phyloP scores from a whole-genome alignment of 805 yeast genomes.

The Torulaspora maleeae region DNA sequence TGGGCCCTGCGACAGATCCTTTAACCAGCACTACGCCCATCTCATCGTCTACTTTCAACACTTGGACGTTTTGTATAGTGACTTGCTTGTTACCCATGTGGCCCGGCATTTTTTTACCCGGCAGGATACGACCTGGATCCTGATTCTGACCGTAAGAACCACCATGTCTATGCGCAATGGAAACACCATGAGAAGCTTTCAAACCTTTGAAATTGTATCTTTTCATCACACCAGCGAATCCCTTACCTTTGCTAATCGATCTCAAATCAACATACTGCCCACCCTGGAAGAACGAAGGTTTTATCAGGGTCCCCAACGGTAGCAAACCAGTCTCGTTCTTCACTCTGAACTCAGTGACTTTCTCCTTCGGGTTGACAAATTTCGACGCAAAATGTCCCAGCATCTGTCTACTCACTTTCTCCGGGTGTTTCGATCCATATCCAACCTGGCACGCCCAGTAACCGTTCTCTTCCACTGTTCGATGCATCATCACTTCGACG shows the following conservation, averaged over 20 bases:
- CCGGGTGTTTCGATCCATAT: slow-evolving; percentile 60
- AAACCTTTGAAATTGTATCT: slow-evolving; percentile 86
- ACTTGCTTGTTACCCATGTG: slow-evolving; percentile 78
- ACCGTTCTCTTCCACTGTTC: slow-evolving; percentile 69
- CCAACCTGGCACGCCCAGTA: slow-evolving; percentile 86
- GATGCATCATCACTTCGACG: slow-evolving; percentile 76
- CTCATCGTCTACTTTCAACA: slow-evolving; percentile 74
- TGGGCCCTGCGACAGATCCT: slow-evolving; percentile 91
- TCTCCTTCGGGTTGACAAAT: slow-evolving; percentile 75
- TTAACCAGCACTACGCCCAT: slow-evolving; percentile 77
- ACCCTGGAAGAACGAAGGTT: slow-evolving; percentile 74
- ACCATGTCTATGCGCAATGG: slow-evolving; percentile 87
- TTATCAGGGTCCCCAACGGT: slow-evolving; percentile 71
- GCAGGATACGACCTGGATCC: slow-evolving; percentile 91
- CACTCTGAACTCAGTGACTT: slow-evolving; percentile 75
- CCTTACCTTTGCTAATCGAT: slow-evolving; percentile 86
- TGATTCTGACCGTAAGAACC: slow-evolving; percentile 97
- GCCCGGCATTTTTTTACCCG: slow-evolving; percentile 98
- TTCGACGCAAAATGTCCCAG: slow-evolving; percentile 78
- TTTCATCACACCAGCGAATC: slow-evolving; percentile 97
- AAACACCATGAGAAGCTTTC: slow-evolving; percentile 92
- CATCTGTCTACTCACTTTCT: slow-evolving; percentile 58
- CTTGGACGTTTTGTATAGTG: slow-evolving; percentile 71
- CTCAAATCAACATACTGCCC: slow-evolving; percentile 84
- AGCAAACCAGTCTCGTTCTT: slow-evolving; percentile 59